Evolutionary conservation across 805 yeast genomes (phyloP), one percentile per base, ranked within the genome.

Genomic region (Scheffersomyces stipitis): DNA sequence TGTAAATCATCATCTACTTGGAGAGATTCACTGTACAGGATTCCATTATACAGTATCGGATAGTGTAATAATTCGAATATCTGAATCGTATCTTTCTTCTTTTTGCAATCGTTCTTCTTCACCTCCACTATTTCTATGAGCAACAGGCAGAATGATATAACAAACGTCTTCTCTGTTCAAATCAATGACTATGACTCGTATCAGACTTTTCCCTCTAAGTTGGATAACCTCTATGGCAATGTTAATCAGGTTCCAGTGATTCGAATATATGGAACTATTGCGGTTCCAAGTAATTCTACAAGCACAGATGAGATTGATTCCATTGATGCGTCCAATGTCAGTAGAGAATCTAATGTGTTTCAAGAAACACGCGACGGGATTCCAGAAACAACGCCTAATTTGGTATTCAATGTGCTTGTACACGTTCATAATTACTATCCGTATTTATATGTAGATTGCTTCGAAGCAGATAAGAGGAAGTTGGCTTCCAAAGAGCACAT

Each of bases 341-440:
- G 24, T 10, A 5, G 13, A n/a, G 26, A 24, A 15, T 6, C 13
- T 6, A 13, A 26, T 13, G 7, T 6, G 13, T 26, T 26, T 13
- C 28, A 10, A 26, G 10, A 20, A 7, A n/a, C n/a, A n/a, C n/a
- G 6, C 20, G 15, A 16, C 15, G 20, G 15, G 17, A 3, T 15
- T 12, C 15, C 15, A 3, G 18, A 1, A 14, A 15, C 30, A n/a
- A 24, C 42, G 30, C 40, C 36, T 23, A 39, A 42, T 12, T 30
- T 43, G 4, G 58, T 52, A 23, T 62, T 51, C 45, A 60, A 62
- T 40, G 45, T 59, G 1, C 37, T 69, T 10, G 75, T 84, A 1
- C 96, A 93, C 56, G 64, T 93, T 7, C 98, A 90, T 62, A 90
- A 91, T 27, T 76, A 77, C 14, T 86, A 73, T 45, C 99, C 98